Evolutionary conservation across 2,329 filamentous ascomycete species (phyloP).

Genomic region (Alternaria panax): DNA sequence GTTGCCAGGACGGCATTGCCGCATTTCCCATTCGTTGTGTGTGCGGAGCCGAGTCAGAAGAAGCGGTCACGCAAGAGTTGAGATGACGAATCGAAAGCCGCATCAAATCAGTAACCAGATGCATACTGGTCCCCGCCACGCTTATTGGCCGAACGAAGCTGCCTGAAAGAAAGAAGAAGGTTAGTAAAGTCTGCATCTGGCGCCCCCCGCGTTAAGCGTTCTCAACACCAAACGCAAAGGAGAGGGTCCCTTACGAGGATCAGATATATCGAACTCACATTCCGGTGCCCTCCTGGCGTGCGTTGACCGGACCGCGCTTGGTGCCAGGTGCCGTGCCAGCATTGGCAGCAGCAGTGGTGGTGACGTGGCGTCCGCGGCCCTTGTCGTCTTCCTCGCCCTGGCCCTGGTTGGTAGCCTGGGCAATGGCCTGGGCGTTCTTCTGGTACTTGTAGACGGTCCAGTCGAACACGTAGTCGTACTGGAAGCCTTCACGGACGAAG

Average conservation of each 20-base stretch:
- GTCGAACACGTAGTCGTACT: conserved; percentile 99
- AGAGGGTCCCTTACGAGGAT: conserved; percentile 89
- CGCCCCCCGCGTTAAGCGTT: conserved; percentile 75
- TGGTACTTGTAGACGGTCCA: conserved; percentile 99
- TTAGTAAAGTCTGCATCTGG: conserved; percentile 60
- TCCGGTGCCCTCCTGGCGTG: conserved; percentile 87
- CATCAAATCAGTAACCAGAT: conserved; percentile 58
- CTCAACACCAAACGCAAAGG: conserved; percentile 83
- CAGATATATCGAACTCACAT: conserved; percentile 87
- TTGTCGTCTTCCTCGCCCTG: conserved; percentile 79
- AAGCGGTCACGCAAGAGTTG: conserved; percentile 49
- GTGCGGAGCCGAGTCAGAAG: conserved; percentile 39
- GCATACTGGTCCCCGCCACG: conserved; percentile 58
- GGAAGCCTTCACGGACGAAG: conserved; percentile 98
- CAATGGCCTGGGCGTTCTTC: conserved; percentile 97
- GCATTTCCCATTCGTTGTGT: conserved; percentile 54
- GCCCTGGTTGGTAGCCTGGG: conserved; percentile 73
- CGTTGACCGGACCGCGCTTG: conserved; percentile 75
- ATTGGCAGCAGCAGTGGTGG: conserved; percentile 70
- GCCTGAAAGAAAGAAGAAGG: conserved; percentile 54
- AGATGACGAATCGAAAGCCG: conserved; percentile 52
- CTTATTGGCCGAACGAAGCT: conserved; percentile 62
- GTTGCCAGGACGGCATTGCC: conserved; percentile 52
- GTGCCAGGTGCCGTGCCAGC: conserved; percentile 68
- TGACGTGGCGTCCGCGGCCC: conserved; percentile 63